Conservation (phyloP, 257 asterid species). For the Sherardia arvensis region DNA sequence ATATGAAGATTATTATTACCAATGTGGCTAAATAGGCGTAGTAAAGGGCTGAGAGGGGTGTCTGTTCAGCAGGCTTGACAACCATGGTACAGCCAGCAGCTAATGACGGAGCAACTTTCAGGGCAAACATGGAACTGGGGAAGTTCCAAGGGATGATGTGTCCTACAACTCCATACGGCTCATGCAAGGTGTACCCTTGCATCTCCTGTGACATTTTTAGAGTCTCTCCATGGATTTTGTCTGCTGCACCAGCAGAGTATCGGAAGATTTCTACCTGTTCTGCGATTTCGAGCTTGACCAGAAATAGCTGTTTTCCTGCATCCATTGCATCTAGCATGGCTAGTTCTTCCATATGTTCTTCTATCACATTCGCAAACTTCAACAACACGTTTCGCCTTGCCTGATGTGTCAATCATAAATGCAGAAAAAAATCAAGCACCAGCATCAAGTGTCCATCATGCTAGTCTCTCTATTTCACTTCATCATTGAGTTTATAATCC, state of each 20-base stretch:
- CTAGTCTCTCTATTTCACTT: too few species aligned
- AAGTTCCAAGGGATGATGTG: conserved; percentile 42
- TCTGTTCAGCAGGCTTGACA: conserved; percentile 38
- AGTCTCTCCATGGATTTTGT: conserved; percentile 36
- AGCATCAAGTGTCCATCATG: too few species aligned
- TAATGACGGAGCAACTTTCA: conserved; percentile 29
- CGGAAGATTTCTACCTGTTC: conserved; percentile 12
- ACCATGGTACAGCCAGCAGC: conserved; percentile 41
- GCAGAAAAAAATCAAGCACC: neutral
- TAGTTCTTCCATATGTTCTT: conserved; percentile 22
- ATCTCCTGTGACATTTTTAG: conserved; percentile 24
- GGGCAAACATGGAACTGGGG: conserved; percentile 21
- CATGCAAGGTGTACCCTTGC: conserved; percentile 33
- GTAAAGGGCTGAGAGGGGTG: conserved; percentile 32
- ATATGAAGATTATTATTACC: conserved; percentile 13
- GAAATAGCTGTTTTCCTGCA: conserved; percentile 23
- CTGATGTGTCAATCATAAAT: conserved; percentile 7
- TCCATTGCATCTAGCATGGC: conserved; percentile 31
- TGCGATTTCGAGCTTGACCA: conserved; percentile 24
- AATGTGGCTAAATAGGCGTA: conserved; percentile 31
- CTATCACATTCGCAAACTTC: conserved; percentile 30
- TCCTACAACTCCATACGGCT: conserved; percentile 36
- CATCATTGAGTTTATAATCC: too few species aligned
- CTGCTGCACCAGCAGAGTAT: conserved; percentile 38
- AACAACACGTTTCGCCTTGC: conserved; percentile 26